Conservation (phyloP, 148 eudicot species). For the Rhododendron griersonianum region DNA sequence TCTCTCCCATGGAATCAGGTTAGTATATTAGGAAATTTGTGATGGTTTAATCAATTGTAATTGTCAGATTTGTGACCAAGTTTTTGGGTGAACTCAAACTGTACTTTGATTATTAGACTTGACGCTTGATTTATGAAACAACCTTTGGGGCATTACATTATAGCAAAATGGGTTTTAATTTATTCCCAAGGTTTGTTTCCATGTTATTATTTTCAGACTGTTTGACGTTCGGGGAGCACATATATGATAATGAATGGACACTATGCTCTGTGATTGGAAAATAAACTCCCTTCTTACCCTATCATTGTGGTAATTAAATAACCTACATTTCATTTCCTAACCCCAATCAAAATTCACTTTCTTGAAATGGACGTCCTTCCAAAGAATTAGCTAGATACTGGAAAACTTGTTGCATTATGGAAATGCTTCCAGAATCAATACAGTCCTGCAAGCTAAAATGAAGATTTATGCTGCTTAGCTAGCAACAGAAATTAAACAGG, state of each 20-base stretch:
- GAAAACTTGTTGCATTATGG: neutral
- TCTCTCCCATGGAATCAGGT: conserved; percentile 42
- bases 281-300: neutral
- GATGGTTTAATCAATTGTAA: neutral
- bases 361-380: neutral
- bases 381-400: neutral
- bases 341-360: neutral
- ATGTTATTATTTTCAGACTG: no score
- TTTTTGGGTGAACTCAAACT: neutral
- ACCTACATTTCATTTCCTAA: neutral
- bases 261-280: neutral
- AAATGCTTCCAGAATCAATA: neutral
- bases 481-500: neutral
- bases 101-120: no score
- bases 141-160: neutral
- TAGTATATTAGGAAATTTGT: conserved; percentile 8
- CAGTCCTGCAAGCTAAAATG: neutral
- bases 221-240: no score
- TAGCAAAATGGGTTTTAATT: no score
- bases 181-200: no score
- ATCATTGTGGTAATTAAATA: neutral
- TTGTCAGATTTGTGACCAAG: neutral
- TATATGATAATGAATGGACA: no score
- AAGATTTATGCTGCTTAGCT: neutral
- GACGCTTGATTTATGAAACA: neutral